Evolutionary conservation across 352 stramenopile genomes (phyloP).

Genomic region (Pythium scleroteichum): DNA sequence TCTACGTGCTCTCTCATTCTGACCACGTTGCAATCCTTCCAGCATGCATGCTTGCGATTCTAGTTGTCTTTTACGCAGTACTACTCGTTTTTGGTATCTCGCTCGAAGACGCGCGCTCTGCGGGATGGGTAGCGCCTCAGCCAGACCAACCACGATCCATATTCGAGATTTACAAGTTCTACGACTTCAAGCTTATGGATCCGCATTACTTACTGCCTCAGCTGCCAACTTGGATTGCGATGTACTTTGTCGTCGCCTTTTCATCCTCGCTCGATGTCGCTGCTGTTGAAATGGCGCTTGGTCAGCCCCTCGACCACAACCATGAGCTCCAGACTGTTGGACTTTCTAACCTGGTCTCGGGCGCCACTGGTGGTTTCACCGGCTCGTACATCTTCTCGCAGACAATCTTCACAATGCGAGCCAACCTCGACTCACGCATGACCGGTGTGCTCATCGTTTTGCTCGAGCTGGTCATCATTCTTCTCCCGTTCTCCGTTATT

Average conservation of each 20-base stretch:
- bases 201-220: constrained; percentile 61
- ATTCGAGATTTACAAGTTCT: constrained; percentile 79
- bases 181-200: constrained; percentile 66
- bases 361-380: constrained; percentile 96
- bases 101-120: constrained; percentile 86
- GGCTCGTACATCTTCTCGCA: constrained; percentile 99
- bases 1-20: constrained; percentile 78
- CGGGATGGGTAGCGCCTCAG: constrained; percentile 91
- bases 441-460: constrained; percentile 77
- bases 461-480: constrained; percentile 70
- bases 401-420: constrained; percentile 90
- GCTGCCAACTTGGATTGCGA: constrained; percentile 92
- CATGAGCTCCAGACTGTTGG: constrained; percentile 95
- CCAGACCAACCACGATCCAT: constrained; percentile 60
- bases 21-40: constrained; percentile 86
- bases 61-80: constrained; percentile 83
- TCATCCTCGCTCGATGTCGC: constrained; percentile 97
- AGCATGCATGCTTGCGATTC: constrained; percentile 86
- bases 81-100: constrained; percentile 74
- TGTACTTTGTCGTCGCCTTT: constrained; percentile 99
- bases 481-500: constrained; percentile 94
- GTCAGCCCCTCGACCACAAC: constrained; percentile 94
- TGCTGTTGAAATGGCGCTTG: constrained; percentile 96
- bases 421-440: constrained; percentile 70
- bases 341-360: constrained; percentile 95